A percentile compares a stretch with the other conserved stretches of the same genome.
These are phyloP conservation scores for Cordyceps cicadae DNA, from an alignment of 2,329 filamentous ascomycete genomes.

Conservation along the genomic window DNA sequence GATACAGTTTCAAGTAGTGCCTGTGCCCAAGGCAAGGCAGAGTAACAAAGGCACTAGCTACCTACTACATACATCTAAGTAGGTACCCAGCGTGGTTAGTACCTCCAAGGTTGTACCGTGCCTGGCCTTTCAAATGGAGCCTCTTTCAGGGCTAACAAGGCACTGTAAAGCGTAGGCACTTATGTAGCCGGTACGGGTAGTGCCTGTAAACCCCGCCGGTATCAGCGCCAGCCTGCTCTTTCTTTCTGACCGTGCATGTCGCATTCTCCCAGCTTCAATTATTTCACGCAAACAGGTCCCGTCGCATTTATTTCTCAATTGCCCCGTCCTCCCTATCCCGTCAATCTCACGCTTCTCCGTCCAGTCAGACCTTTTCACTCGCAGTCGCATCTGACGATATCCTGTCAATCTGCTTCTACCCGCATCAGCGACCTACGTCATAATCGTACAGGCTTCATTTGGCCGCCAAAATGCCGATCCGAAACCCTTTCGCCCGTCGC, in stretches of 20 bases:
- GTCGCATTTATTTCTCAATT: no score
- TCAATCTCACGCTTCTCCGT: background rate
- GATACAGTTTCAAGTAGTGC: no score
- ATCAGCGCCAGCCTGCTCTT: no score
- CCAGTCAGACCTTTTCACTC: background rate
- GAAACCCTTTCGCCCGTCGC: constrained; percentile 62
- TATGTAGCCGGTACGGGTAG: background rate
- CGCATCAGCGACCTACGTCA: constrained; percentile 5
- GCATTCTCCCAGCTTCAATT: constrained; percentile 1
- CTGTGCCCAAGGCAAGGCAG: no score
- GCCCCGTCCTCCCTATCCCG: no score
- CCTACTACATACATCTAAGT: no score
- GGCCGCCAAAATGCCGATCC: constrained; percentile 52
- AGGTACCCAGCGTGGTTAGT: no score
- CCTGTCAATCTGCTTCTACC: background rate
- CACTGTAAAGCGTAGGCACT: background rate
- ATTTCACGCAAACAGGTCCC: background rate
- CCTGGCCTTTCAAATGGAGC: background rate
- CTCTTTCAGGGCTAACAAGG: background rate
- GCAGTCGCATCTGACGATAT: background rate
- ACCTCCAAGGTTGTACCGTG: no score
- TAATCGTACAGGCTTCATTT: background rate
- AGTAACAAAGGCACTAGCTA: no score
- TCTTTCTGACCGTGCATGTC: background rate
- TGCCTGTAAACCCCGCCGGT: background rate